These are phyloP conservation scores for Yamadazyma diospyri DNA, from an alignment of 1,139 yeast genomes.

Conservation along the genomic window DNA sequence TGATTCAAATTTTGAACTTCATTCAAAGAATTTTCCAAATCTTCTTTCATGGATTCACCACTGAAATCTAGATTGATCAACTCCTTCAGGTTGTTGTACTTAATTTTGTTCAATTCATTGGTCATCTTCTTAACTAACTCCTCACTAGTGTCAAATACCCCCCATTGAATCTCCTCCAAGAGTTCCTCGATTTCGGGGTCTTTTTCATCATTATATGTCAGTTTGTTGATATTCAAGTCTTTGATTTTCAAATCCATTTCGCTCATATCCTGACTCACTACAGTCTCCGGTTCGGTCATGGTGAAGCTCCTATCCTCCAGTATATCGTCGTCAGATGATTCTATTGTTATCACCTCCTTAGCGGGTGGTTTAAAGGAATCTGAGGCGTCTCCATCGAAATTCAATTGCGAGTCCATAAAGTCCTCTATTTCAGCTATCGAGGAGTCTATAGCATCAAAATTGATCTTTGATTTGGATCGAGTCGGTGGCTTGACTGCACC, in stretches of 20 bases:
- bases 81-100: slow-evolving; percentile 36
- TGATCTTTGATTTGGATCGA: slow-evolving; percentile 1
- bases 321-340: slow-evolving; percentile 14
- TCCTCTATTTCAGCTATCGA: slow-evolving; percentile 45
- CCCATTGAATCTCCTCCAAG: slow-evolving; percentile 75
- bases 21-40: slow-evolving; percentile 41
- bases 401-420: slow-evolving; percentile 36
- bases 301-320: slow-evolving; percentile 16
- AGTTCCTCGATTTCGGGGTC: slow-evolving; percentile 60
- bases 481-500: not conserved
- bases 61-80: slow-evolving; percentile 40
- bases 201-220: slow-evolving; percentile 22
- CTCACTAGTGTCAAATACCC: slow-evolving; percentile 58
- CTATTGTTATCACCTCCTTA: slow-evolving; percentile 10
- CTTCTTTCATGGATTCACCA: slow-evolving; percentile 31
- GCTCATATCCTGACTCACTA: slow-evolving; percentile 10
- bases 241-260: slow-evolving; percentile 14
- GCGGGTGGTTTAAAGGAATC: slow-evolving; percentile 2
- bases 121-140: slow-evolving; percentile 54
- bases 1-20: slow-evolving; percentile 67
- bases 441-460: slow-evolving; percentile 18
- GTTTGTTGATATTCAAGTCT: slow-evolving; percentile 23
- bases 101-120: slow-evolving; percentile 41
- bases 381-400: slow-evolving; percentile 15
- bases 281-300: slow-evolving; percentile 12